Base-by-base conservation (phyloP, 73 alveolate species). In the Stentor roeselii region DNA sequence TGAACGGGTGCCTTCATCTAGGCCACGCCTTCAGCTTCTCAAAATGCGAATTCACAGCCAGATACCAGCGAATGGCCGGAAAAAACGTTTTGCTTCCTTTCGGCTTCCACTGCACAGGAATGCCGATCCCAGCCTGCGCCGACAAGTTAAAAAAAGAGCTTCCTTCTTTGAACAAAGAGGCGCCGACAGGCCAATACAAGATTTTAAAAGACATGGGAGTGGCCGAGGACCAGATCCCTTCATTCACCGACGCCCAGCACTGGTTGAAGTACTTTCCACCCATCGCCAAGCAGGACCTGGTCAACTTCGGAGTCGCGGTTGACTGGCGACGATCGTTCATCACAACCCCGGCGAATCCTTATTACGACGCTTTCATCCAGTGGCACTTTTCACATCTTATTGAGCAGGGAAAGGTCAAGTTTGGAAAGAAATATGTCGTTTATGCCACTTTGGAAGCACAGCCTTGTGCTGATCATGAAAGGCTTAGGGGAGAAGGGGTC, bases 111-210 rank as follows among this genome's bases (percentile, higher is more conserved):
- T 96, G 99, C 90, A 97, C 99, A 0, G 99, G 99, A 39, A 96
- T 97, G 99, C 99, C 99, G 58, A 98, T 98, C 3, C 95, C 98
- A 42, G 99, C 99, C 3, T 98, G 99, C 3, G 99, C 99, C 21
- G 78, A 87, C 90, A 98, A 92, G 84, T 95, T 98, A 35, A 83
- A 86, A 60, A 89, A 93, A 42, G 99, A 96, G 85, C 88, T 97
- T 37, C 82, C 42, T n/a, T 36, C 41, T 82, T 84, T 74, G 75
- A 86, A 78, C 36, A 82, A 84, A 90, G 83, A 86, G 2, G 88
- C 84, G 32, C 90, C 85, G 40, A 82, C 60, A 61, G 15, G 92
- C 30, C 87, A 93, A 76, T 88, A 78, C 41, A 84, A 88, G 36
- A 87, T 87, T 75, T 89, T 93, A 76, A 40, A 75, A 76, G 80